Base-by-base conservation (phyloP, 1,284 basidiomycete species). In the Thecaphora thlaspeos region DNA sequence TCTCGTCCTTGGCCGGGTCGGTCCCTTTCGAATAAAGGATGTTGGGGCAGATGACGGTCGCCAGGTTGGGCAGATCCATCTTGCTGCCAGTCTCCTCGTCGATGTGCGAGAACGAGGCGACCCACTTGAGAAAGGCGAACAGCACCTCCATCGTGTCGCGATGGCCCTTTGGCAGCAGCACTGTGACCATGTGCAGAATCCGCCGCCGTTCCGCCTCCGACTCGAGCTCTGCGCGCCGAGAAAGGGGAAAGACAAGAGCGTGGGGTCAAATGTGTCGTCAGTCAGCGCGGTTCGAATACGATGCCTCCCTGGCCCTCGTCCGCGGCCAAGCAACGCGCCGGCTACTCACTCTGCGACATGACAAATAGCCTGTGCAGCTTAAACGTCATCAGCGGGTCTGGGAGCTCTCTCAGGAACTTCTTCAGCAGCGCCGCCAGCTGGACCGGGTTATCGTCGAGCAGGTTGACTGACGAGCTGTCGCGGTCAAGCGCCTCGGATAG, bases 81-180 rank as follows among this genome's bases (percentile, higher is more conserved):
- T 94, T 94, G 81, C 90, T 93, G 36, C 94, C 94, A 0, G 94
- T 97, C 78, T 94, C 91, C 73, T 94, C 93, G 76, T 98, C 94
- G 80, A 95, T 86, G 80, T 98, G 93, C 41, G 94, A 92, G 79
- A 99, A 99, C 4, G 91, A 94, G 5, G 94, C 94, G 2, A 99
- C 94, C 95, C 95, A 99, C 79, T 95, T 94, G 68, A 99, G 83
- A 81, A 99, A 99, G 18, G 96, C 92, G 75, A 96, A 97, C 41
- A 99, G 81, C 43, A 96, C 91, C 80, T 99, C 94, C 85, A 96
- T 86, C 23, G 93, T 96, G 79, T 99, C 95, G 59, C 95, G 86
- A 77, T 99, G 91, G 51, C 86, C 85, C 80, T 90, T 92, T 15
- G 94, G 95, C 68, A 98, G 82, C 3, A 98, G 82, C 52, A 94